phyloP scores from a whole-genome alignment of 169 alveolate genomes.

The Eimeria praecox region DNA sequence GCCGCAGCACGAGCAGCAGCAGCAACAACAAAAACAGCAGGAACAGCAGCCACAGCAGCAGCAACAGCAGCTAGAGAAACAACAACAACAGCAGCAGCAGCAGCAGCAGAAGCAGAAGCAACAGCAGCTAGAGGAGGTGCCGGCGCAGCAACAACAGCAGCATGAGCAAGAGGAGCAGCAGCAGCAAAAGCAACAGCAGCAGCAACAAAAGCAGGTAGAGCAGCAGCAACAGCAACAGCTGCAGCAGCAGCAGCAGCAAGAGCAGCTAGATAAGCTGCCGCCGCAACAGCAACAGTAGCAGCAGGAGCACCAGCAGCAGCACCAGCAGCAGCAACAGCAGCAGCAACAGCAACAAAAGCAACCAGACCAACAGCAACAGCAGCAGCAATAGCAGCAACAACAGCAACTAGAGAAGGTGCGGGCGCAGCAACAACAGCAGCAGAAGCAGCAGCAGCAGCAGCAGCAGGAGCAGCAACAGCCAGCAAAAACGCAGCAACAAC shows the following conservation, averaged over 20 bases:
- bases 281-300: not conserved
- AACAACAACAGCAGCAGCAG: not conserved
- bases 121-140: not conserved
- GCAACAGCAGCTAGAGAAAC: no score
- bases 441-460: slow-evolving; percentile 20
- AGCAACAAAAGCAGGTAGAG: not conserved
- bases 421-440: not conserved
- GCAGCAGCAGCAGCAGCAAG: not conserved
- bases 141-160: no score
- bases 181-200: not conserved
- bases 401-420: not conserved
- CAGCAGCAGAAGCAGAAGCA: not conserved
- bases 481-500: not conserved
- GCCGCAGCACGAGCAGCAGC: not conserved
- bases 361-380: not conserved
- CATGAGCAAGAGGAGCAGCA: not conserved
- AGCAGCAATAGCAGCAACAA: not conserved
- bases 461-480: not conserved
- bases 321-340: not conserved
- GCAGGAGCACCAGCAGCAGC: slow-evolving; percentile 7
- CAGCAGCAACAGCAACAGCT: not conserved
- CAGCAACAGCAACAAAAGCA: slow-evolving; percentile 1
- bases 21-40: not conserved
- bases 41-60: no score
- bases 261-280: not conserved